Evolutionary conservation across 129 eudicot genomes (phyloP).

Genomic region (Lactuca sativa): DNA sequence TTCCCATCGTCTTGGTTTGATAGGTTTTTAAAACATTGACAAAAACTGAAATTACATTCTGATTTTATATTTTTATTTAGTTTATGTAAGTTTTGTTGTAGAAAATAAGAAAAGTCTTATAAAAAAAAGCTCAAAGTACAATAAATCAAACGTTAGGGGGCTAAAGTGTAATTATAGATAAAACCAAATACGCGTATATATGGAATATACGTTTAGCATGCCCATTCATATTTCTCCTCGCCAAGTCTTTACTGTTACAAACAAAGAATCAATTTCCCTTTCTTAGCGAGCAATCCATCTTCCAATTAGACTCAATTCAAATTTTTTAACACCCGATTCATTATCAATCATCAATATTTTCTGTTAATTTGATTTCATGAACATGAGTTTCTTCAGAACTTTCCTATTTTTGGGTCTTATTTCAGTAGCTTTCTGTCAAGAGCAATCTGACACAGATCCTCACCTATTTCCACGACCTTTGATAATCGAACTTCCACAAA

Average conservation of each 20-base stretch:
- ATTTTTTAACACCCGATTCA: background rate
- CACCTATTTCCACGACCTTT: constrained; percentile 44
- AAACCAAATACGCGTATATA: background rate
- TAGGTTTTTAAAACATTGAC: too few species aligned
- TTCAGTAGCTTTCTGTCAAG: constrained; percentile 16
- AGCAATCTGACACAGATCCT: constrained; percentile 1
- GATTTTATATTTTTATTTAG: too few species aligned
- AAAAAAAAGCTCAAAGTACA: too few species aligned
- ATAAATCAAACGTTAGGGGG: too few species aligned
- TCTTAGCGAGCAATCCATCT: constrained; percentile 11
- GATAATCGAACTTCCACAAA: constrained; percentile 38
- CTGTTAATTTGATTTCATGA: background rate
- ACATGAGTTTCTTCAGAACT: background rate
- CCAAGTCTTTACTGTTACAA: constrained; percentile 2
- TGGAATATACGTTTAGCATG: constrained; percentile 11
- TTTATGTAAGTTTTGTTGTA: too few species aligned
- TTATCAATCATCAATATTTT: background rate
- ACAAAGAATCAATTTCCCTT: constrained; percentile 18
- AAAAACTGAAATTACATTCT: too few species aligned
- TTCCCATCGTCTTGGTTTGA: too few species aligned
- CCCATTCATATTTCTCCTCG: background rate
- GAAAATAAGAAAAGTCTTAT: too few species aligned
- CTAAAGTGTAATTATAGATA: too few species aligned
- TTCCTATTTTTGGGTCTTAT: background rate
- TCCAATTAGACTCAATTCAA: background rate